Conservation (phyloP, 2,329 filamentous ascomycete species). For the Paracoccidioides brasiliensis region DNA sequence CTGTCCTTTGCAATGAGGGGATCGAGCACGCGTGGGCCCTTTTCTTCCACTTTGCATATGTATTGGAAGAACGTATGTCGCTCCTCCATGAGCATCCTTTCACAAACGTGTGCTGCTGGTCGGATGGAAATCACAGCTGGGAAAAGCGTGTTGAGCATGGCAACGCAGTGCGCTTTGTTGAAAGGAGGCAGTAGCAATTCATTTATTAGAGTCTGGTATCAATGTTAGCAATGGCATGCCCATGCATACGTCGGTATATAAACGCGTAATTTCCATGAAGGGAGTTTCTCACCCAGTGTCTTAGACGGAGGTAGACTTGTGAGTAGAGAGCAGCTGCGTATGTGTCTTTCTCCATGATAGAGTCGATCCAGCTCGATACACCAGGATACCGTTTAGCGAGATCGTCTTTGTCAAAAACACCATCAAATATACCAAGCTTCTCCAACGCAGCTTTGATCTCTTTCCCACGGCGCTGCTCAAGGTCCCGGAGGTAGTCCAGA, state of each 20-base stretch:
- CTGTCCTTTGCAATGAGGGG: constrained; percentile 43
- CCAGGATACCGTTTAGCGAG: constrained; percentile 41
- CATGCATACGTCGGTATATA: background rate
- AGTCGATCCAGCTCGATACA: constrained; percentile 43
- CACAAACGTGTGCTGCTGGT: constrained; percentile 41
- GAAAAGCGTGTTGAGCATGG: constrained; percentile 55
- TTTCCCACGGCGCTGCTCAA: constrained; percentile 46
- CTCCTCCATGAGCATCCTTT: constrained; percentile 41
- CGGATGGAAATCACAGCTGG: constrained; percentile 40
- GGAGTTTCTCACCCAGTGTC: constrained; percentile 46
- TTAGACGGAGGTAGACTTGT: constrained; percentile 47
- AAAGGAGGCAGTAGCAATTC: constrained; percentile 50
- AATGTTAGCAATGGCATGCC: constrained; percentile 12
- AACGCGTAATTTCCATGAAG: background rate
- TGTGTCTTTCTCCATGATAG: constrained; percentile 38
- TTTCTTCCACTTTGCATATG: constrained; percentile 43
- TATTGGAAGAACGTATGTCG: constrained; percentile 51
- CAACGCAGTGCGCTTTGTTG: constrained; percentile 53
- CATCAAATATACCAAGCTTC: constrained; percentile 39
- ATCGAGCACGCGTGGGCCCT: constrained; percentile 40
- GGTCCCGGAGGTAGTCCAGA: constrained; percentile 52
- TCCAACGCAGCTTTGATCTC: constrained; percentile 44
- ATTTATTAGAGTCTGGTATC: constrained; percentile 46
- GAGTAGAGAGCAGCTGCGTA: constrained; percentile 46
- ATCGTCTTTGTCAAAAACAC: constrained; percentile 37